These are phyloP conservation scores for Leccinum olivaceopallidum DNA, from an alignment of 768 basidiomycete species.

Conservation along the genomic window DNA sequence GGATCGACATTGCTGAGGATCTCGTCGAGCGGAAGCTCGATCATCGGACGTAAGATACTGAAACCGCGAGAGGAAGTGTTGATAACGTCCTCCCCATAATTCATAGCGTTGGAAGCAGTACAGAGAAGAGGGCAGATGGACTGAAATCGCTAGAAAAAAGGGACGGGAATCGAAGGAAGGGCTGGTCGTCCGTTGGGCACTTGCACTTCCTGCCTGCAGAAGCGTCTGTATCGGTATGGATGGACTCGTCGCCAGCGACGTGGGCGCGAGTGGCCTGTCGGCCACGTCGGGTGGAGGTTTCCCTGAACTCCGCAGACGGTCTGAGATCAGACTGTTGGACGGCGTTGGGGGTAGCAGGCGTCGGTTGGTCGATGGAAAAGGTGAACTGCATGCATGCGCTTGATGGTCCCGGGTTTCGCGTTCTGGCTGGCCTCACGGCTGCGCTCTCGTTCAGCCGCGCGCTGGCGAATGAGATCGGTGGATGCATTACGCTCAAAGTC, in stretches of 20 bases:
- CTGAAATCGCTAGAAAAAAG: conserved; percentile 72
- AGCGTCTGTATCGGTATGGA: too few relatives aligned
- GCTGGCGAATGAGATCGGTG: conserved; percentile 76
- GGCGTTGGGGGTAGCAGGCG: conserved; percentile 43
- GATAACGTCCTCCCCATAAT: conserved; percentile 75
- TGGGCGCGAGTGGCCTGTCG: conserved; percentile 35
- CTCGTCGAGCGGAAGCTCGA: conserved; percentile 85
- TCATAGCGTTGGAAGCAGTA: conserved; percentile 65
- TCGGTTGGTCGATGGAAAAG: conserved; percentile 77
- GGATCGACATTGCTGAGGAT: conserved; percentile 47
- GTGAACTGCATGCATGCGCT: conserved; percentile 92
- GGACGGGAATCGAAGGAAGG: conserved; percentile 66
- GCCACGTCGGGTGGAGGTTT: conserved; percentile 40
- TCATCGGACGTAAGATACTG: conserved; percentile 72
- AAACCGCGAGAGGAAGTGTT: conserved; percentile 51
- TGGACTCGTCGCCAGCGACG: too few relatives aligned
- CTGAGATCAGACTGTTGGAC: conserved; percentile 68
- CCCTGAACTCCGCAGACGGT: conserved; percentile 65
- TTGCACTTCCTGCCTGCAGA: conserved; percentile 29
- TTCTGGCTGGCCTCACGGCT: conserved; percentile 69
- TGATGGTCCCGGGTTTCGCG: conserved; percentile 69
- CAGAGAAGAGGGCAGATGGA: conserved; percentile 71
- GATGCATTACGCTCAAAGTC: conserved; percentile 78
- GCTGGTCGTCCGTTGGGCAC: conserved; percentile 23
- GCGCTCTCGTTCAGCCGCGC: conserved; percentile 81